A percentile compares a stretch with the other conserved stretches of the same genome.
These are phyloP conservation scores for Talaromyces rugulosus DNA, from an alignment of 2,329 filamentous ascomycete species.

Conservation along the genomic window DNA sequence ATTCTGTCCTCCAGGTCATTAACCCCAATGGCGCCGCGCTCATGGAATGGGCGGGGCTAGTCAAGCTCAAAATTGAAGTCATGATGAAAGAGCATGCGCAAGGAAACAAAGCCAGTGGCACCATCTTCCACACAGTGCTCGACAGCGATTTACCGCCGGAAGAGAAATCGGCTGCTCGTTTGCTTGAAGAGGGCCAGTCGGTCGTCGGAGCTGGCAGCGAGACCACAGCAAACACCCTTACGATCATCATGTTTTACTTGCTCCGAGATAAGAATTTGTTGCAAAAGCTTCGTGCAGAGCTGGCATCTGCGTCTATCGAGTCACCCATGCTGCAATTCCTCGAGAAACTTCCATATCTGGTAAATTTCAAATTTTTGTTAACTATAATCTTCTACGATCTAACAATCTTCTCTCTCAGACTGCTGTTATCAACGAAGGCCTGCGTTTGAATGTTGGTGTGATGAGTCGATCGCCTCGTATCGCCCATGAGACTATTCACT, in stretches of 20 bases:
- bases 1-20: conserved; percentile 6
- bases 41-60: conserved; percentile 7
- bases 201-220: conserved; percentile 32
- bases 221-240: conserved; percentile 28
- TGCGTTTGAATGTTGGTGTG: conserved; percentile 29
- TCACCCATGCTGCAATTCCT: conserved; percentile 26
- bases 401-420: conserved; percentile 9
- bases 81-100: conserved; percentile 1
- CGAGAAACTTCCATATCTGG: conserved; percentile 39
- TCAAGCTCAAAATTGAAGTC: conserved; percentile 1
- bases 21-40: conserved; percentile 11
- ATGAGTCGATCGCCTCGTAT: conserved; percentile 27
- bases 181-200: conserved; percentile 28
- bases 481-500: conserved; percentile 24
- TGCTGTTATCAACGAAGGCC: conserved; percentile 31
- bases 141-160: conserved; percentile 27
- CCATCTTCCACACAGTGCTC: conserved; percentile 28
- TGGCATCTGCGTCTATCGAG: conserved; percentile 20
- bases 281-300: conserved; percentile 23
- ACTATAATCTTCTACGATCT: not conserved
- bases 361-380: not conserved
- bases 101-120: conserved; percentile 9
- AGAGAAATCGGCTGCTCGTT: conserved; percentile 31
- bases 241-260: conserved; percentile 29
- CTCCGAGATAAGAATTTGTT: conserved; percentile 17